These are phyloP conservation scores for Amylostereum areolatum DNA, from an alignment of 1,284 basidiomycete genomes.

Conservation along the genomic window DNA sequence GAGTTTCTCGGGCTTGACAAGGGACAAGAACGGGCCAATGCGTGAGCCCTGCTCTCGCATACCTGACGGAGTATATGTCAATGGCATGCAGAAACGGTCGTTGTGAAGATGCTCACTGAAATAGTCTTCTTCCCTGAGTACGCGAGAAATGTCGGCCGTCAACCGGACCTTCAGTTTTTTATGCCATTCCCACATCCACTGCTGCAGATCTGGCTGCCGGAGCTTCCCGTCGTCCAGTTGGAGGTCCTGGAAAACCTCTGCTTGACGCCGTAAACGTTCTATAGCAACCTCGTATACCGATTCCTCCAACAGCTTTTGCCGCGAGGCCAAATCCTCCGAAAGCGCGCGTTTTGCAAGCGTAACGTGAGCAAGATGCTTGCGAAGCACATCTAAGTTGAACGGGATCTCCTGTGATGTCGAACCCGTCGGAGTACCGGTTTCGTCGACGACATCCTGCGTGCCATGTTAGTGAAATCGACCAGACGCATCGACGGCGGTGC, in stretches of 20 bases:
- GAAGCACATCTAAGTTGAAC: constrained; percentile 68
- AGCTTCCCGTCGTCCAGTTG: constrained; percentile 49
- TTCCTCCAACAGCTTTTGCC: constrained; percentile 80
- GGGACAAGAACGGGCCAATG: constrained; percentile 63
- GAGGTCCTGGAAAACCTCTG: constrained; percentile 52
- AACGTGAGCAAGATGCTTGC: constrained; percentile 60
- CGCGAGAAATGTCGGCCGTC: constrained; percentile 46
- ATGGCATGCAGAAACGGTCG: neutral
- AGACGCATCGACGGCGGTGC: too few species aligned
- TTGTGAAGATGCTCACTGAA: constrained; percentile 11
- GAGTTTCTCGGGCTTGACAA: constrained; percentile 75
- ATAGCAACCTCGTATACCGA: constrained; percentile 83
- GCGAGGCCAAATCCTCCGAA: constrained; percentile 59
- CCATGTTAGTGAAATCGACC: too few species aligned
- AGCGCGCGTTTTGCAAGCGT: constrained; percentile 58
- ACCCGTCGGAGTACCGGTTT: constrained; percentile 3
- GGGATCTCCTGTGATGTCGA: constrained; percentile 41
- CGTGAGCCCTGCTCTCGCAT: constrained; percentile 4
- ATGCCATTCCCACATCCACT: constrained; percentile 90
- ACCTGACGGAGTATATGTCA: neutral
- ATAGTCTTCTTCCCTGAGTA: constrained; percentile 36
- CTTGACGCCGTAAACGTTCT: constrained; percentile 64
- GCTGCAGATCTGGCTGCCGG: constrained; percentile 53
- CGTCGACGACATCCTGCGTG: too few species aligned
- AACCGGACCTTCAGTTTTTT: constrained; percentile 53